A percentile compares a stretch with the other conserved stretches of the same genome.
Evolutionary conservation across 2,329 filamentous ascomycete genomes (phyloP).

Genomic region (Colletotrichum chlorophyti): DNA sequence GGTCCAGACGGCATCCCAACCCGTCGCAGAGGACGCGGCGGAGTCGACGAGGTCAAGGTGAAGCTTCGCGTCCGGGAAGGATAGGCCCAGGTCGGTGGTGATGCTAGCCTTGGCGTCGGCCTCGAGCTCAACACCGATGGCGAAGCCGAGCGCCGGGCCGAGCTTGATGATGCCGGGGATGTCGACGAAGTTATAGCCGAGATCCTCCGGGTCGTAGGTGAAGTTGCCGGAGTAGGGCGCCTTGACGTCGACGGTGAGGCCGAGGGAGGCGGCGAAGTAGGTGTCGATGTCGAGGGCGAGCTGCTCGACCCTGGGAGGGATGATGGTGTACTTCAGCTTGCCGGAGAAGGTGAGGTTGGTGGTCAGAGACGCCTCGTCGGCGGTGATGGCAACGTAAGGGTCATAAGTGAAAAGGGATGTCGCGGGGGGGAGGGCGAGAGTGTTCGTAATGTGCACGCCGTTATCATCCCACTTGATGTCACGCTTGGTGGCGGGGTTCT

Average conservation of each 20-base stretch:
- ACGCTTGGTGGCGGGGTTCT: constrained; percentile 25
- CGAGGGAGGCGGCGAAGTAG: constrained; percentile 28
- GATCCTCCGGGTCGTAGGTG: constrained; percentile 20
- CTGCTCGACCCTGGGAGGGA: constrained; percentile 29
- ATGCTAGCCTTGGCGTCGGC: constrained; percentile 23
- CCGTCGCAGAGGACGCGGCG: constrained; percentile 32
- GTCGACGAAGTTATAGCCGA: constrained; percentile 31
- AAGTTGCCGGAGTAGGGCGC: constrained; percentile 30
- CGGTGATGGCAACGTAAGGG: constrained; percentile 30
- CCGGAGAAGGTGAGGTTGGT: constrained; percentile 33
- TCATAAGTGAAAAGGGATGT: constrained; percentile 29
- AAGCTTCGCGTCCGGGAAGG: constrained; percentile 33
- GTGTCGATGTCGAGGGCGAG: constrained; percentile 33
- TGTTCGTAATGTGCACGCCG: constrained; percentile 31
- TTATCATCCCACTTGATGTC: constrained; percentile 30
- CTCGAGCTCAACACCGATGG: constrained; percentile 26
- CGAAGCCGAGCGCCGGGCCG: constrained; percentile 27
- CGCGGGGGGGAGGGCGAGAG: constrained; percentile 29
- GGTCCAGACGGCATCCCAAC: constrained; percentile 39
- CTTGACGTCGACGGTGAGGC: constrained; percentile 29
- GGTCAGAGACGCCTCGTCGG: constrained; percentile 31
- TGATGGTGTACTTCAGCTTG: constrained; percentile 31
- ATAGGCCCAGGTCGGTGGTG: constrained; percentile 30
- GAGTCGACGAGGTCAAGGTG: constrained; percentile 38
- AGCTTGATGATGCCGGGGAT: constrained; percentile 25